Conservation (phyloP, 2,329 filamentous ascomycete species). For the Aspergillus costaricaensis region DNA sequence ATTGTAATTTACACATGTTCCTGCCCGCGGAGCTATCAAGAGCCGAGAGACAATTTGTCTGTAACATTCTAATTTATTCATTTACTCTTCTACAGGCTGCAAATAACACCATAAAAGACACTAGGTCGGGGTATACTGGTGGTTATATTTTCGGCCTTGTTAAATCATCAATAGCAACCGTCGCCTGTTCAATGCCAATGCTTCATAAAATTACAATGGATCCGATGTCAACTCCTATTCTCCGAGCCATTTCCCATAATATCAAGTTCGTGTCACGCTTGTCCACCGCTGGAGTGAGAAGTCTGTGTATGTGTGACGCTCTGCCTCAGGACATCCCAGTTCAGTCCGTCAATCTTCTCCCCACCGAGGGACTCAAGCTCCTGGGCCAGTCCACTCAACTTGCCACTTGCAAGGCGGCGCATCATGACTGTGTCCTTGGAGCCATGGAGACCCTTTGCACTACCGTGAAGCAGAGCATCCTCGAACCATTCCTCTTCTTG, state of each 20-base stretch:
- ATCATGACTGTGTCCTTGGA: conserved; percentile 75
- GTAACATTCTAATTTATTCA: too few species aligned
- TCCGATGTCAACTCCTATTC: conserved; percentile 22
- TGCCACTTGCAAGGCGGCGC: conserved; percentile 69
- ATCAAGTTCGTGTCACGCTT: conserved; percentile 12
- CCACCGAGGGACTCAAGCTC: conserved; percentile 45
- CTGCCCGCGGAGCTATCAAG: not conserved
- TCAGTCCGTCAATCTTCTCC: conserved; percentile 52
- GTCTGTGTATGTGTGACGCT: conserved; percentile 34
- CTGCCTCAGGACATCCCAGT: conserved; percentile 52
- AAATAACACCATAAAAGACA: not conserved
- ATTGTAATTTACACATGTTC: not conserved
- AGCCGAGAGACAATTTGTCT: not conserved
- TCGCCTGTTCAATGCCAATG: conserved; percentile 6
- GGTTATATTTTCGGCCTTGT: not conserved
- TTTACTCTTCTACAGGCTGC: too few species aligned
- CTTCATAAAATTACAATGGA: conserved; percentile 15
- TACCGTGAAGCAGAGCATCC: conserved; percentile 65
- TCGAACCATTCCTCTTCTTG: conserved; percentile 75
- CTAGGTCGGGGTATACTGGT: not conserved
- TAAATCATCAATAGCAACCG: conserved; percentile 2
- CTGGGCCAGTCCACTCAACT: conserved; percentile 35
- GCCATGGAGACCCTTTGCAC: conserved; percentile 64
- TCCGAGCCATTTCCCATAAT: conserved; percentile 17
- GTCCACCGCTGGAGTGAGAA: conserved; percentile 15